These are phyloP conservation scores for Psilocybe sp. DNA, from an alignment of 768 basidiomycete genomes.

Conservation along the genomic window DNA sequence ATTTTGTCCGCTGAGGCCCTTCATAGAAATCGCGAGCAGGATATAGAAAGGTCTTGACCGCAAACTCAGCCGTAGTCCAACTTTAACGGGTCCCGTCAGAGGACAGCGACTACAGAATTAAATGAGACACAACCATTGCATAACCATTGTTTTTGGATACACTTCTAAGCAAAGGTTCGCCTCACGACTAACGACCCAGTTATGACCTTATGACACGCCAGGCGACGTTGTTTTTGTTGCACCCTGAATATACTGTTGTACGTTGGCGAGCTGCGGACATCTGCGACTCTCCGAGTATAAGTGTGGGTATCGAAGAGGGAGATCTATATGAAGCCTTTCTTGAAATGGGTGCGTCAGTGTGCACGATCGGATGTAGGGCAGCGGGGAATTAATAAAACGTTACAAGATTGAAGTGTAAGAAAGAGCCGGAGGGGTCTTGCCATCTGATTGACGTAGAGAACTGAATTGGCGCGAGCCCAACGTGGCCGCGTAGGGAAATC, in stretches of 20 bases:
- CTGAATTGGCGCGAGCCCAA: too few relatives aligned
- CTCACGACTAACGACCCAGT: conserved; percentile 25
- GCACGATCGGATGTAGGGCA: conserved; percentile 21
- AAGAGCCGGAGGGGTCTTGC: conserved; percentile 11
- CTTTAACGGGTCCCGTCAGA: too few relatives aligned
- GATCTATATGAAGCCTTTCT: conserved; percentile 13
- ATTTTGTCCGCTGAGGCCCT: too few relatives aligned
- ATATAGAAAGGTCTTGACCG: too few relatives aligned
- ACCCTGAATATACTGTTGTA: conserved; percentile 10
- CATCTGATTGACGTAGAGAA: conserved; percentile 10
- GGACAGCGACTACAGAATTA: too few relatives aligned
- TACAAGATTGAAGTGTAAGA: conserved; percentile 26
- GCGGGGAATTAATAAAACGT: conserved; percentile 47
- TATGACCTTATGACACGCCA: conserved; percentile 30
- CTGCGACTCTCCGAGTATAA: conserved; percentile 2
- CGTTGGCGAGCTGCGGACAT: conserved; percentile 6
- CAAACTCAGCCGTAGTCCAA: too few relatives aligned
- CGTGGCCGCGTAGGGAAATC: too few relatives aligned
- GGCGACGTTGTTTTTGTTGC: conserved; percentile 20
- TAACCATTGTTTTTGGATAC: too few relatives aligned
- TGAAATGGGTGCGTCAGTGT: conserved; percentile 13
- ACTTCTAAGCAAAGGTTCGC: too few relatives aligned
- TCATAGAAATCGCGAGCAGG: too few relatives aligned
- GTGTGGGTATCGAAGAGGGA: conserved; percentile 10
- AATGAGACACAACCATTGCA: too few relatives aligned